Percentiles rank a stretch among this genome's conserved stretches.
Conservation (phyloP, 2,329 filamentous ascomycete genomes). For the Lojkania enalia region DNA sequence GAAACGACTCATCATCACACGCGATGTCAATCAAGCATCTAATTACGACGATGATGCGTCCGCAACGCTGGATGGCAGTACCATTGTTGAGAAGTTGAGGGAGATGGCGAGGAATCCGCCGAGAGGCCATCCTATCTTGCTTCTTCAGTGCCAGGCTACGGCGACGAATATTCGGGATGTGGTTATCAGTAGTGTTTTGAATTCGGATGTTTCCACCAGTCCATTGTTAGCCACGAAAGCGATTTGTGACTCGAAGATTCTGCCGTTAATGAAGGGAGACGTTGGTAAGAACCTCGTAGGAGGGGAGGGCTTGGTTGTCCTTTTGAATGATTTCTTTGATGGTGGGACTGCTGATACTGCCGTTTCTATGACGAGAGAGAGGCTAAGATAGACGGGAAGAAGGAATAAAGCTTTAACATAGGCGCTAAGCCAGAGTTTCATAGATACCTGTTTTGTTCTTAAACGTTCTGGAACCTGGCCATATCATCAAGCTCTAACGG, state of each 20-base stretch:
- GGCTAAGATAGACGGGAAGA: conserved; percentile 21
- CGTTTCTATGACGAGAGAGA: conserved; percentile 46
- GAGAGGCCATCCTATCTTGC: conserved; percentile 23
- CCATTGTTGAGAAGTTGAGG: conserved; percentile 31
- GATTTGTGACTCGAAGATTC: conserved; percentile 52
- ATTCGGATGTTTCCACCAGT: conserved; percentile 49
- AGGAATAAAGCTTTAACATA: too few species aligned
- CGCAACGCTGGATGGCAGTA: conserved; percentile 35
- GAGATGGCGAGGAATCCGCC: conserved; percentile 26
- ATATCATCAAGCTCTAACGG: too few species aligned
- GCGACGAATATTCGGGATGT: conserved; percentile 55
- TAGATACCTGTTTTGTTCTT: too few species aligned
- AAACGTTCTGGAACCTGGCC: too few species aligned
- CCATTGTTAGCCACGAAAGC: conserved; percentile 56
- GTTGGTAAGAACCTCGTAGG: conserved; percentile 42
- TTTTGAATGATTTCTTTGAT: conserved; percentile 58
- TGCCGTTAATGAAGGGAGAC: conserved; percentile 53
- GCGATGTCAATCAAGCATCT: conserved; percentile 28
- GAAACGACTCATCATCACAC: conserved; percentile 32
- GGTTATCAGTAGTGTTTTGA: conserved; percentile 51
- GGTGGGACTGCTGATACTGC: conserved; percentile 54
- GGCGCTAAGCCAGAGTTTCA: too few species aligned
- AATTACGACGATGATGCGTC: conserved; percentile 41
- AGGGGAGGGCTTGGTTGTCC: conserved; percentile 50
- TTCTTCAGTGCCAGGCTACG: conserved; percentile 56